Conservation (phyloP, 1,139 yeast species). For the Blastobotrys illinoisensis region DNA sequence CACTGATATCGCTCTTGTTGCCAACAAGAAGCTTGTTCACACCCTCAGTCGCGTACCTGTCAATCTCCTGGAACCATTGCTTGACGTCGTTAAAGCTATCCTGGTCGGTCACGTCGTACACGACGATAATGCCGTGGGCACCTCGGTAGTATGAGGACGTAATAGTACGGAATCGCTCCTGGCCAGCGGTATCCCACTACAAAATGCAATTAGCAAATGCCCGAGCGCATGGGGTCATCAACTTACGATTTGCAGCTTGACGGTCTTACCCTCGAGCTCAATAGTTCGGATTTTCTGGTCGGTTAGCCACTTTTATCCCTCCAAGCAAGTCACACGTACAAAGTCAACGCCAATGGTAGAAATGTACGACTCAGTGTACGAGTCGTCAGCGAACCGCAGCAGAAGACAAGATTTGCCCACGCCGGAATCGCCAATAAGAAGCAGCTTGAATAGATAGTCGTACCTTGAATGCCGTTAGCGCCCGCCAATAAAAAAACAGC, state of each 20-base stretch:
- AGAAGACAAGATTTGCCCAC: conserved; percentile 95
- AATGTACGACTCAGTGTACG: conserved; percentile 94
- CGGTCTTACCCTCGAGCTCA: conserved; percentile 93
- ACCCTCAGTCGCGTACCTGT: conserved; percentile 96
- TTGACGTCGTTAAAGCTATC: conserved; percentile 95
- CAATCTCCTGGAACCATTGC: conserved; percentile 98
- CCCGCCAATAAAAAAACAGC: neutral
- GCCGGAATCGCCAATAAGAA: conserved; percentile 96
- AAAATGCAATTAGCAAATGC: conserved; percentile 1
- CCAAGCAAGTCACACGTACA: conserved; percentile 21
- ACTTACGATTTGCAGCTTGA: conserved; percentile 74
- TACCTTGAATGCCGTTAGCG: conserved; percentile 37
- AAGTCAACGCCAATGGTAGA: conserved; percentile 98
- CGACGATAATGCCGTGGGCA: conserved; percentile 96
- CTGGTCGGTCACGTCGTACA: conserved; percentile 96
- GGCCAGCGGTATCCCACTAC: conserved; percentile 97
- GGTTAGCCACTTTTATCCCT: conserved; percentile 1
- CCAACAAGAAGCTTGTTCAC: conserved; percentile 95
- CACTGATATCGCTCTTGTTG: conserved; percentile 91
- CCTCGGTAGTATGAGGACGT: conserved; percentile 98
- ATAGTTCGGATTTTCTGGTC: conserved; percentile 83
- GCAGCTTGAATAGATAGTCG: conserved; percentile 92
- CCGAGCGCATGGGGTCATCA: neutral
- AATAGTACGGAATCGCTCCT: conserved; percentile 95
- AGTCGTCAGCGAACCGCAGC: conserved; percentile 94